These are phyloP conservation scores for Calvatia gigantea DNA, from an alignment of 768 basidiomycete species.

Conservation along the genomic window DNA sequence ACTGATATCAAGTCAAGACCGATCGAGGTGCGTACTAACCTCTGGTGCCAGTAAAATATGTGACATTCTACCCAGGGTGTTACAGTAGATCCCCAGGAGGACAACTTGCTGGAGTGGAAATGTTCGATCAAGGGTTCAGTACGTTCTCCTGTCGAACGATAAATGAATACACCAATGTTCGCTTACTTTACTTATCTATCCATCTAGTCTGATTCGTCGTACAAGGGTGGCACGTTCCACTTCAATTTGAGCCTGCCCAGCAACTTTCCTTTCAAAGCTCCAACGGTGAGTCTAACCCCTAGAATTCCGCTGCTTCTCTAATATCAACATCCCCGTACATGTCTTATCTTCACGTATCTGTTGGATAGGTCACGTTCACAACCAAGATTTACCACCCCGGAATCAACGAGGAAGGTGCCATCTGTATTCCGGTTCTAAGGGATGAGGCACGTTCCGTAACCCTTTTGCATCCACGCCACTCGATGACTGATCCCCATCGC, in stretches of 20 bases:
- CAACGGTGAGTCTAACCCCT: conserved; percentile 45
- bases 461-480: conserved; percentile 10
- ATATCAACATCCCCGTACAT: conserved; percentile 3
- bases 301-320: not conserved
- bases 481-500: conserved; percentile 8
- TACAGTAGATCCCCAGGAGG: conserved; percentile 58
- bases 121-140: conserved; percentile 75
- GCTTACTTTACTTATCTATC: not conserved
- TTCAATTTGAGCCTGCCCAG: conserved; percentile 71
- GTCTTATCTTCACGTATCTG: conserved; percentile 11
- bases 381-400: conserved; percentile 92
- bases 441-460: conserved; percentile 60
- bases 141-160: conserved; percentile 21
- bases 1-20: conserved; percentile 58
- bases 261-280: conserved; percentile 89
- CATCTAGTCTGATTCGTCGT: conserved; percentile 69
- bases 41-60: conserved; percentile 3
- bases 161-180: conserved; percentile 2
- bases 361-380: conserved; percentile 69
- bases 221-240: conserved; percentile 77
- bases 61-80: conserved; percentile 46
- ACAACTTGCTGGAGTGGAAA: conserved; percentile 76
- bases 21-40: conserved; percentile 44
- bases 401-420: conserved; percentile 84
- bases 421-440: conserved; percentile 79